Evolutionary conservation across 768 basidiomycete species (phyloP).

Genomic region (Lepiota venenata): DNA sequence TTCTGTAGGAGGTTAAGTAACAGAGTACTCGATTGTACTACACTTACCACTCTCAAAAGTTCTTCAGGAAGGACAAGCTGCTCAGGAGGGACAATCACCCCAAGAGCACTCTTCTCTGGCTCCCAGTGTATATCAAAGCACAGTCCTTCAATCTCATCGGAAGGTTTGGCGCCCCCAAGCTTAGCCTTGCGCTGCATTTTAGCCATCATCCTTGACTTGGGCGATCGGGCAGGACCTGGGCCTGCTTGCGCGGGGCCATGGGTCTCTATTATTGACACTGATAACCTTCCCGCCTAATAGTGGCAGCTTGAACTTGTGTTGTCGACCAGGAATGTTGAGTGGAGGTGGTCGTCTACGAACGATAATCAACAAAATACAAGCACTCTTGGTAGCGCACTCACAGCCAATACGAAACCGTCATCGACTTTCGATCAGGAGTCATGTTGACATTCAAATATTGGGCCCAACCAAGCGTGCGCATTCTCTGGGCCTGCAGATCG

Average conservation of each 20-base stretch:
- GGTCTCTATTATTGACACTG: conserved; percentile 63
- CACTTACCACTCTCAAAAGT: conserved; percentile 56
- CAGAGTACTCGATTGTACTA: neutral
- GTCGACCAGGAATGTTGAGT: conserved; percentile 23
- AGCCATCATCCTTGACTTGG: conserved; percentile 51
- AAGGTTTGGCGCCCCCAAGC: conserved; percentile 49
- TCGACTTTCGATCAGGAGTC: conserved; percentile 59
- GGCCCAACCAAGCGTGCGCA: conserved; percentile 86
- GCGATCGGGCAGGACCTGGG: conserved; percentile 47
- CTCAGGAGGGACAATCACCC: conserved; percentile 48
- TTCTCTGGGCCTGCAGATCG: conserved; percentile 54
- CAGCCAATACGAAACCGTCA: conserved; percentile 89
- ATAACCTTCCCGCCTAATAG: conserved; percentile 68
- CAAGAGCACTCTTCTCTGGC: conserved; percentile 63
- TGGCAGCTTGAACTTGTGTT: conserved; percentile 43
- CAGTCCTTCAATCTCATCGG: conserved; percentile 73
- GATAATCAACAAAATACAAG: neutral
- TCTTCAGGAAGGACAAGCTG: conserved; percentile 39
- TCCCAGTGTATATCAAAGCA: conserved; percentile 77
- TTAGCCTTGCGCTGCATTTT: conserved; percentile 65
- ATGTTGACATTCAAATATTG: conserved; percentile 72
- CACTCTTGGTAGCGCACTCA: conserved; percentile 30
- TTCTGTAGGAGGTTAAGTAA: conserved; percentile 36
- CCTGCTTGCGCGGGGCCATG: conserved; percentile 34
- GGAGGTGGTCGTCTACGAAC: conserved; percentile 26